Conservation (phyloP, 495 filamentous ascomycete species). For the Lepidopterella palustris region DNA sequence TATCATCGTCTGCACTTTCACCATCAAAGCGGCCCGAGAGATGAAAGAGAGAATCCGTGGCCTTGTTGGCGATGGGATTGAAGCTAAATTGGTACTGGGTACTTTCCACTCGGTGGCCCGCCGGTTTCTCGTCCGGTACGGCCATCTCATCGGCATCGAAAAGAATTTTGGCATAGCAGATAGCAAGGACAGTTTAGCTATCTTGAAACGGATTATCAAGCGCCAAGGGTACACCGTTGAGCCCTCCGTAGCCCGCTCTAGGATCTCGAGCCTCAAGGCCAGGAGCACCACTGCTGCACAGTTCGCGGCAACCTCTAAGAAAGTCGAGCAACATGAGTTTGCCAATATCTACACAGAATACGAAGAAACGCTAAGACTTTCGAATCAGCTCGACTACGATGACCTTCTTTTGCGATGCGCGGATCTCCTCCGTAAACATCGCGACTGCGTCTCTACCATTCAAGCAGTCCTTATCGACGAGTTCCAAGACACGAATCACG, state of each 20-base stretch:
- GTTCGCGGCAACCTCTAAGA: conserved; percentile 42
- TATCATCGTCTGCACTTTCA: conserved; percentile 96
- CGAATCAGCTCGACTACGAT: conserved; percentile 91
- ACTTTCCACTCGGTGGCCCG: conserved; percentile 95
- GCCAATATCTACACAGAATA: conserved; percentile 72
- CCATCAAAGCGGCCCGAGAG: conserved; percentile 90
- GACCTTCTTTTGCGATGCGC: conserved; percentile 83
- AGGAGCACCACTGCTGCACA: conserved; percentile 51
- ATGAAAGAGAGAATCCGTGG: conserved; percentile 85
- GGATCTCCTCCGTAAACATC: conserved; percentile 68
- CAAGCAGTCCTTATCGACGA: conserved; percentile 94
- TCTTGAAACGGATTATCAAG: conserved; percentile 78
- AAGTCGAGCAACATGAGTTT: conserved; percentile 64
- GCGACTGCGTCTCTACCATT: conserved; percentile 84
- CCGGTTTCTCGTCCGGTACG: conserved; percentile 79
- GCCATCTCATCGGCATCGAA: conserved; percentile 71
- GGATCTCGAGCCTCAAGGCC: conserved; percentile 85
- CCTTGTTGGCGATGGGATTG: conserved; percentile 68
- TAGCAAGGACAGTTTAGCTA: conserved; percentile 65
- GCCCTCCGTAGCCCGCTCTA: conserved; percentile 56
- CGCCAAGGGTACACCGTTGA: conserved; percentile 53
- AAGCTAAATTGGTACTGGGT: conserved; percentile 75
- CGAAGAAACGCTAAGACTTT: conserved; percentile 61
- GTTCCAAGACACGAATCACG: conserved; percentile 93
- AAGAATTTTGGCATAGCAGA: conserved; percentile 94